Conservation (phyloP, 768 basidiomycete species). For the Suillus discolor region DNA sequence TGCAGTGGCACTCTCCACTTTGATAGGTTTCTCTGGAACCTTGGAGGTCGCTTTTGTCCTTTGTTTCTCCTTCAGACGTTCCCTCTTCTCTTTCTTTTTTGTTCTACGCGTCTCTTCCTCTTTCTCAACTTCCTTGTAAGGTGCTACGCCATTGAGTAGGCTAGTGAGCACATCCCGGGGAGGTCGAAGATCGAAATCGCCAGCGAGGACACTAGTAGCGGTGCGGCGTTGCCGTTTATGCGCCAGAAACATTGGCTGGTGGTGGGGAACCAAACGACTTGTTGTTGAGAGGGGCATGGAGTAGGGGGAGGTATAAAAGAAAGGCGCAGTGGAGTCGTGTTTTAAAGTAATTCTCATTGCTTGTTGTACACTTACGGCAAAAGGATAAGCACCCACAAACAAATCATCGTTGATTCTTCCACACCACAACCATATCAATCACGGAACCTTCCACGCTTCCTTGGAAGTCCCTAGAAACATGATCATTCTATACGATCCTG, state of each 20-base stretch:
- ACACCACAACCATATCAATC: constrained; percentile 21
- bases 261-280: constrained; percentile 23
- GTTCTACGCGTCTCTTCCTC: constrained; percentile 58
- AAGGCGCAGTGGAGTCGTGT: constrained; percentile 36
- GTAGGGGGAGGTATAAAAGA: constrained; percentile 19
- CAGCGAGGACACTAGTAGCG: constrained; percentile 77
- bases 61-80: constrained; percentile 54
- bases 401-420: constrained; percentile 31
- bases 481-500: constrained; percentile 6
- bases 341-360: constrained; percentile 33
- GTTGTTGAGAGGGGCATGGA: constrained; percentile 17
- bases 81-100: constrained; percentile 50
- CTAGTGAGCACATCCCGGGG: constrained; percentile 78
- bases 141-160: constrained; percentile 72
- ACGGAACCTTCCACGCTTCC: constrained; percentile 15
- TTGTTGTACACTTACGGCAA: constrained; percentile 40
- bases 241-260: constrained; percentile 19
- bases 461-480: constrained; percentile 10
- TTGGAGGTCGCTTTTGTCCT: constrained; percentile 38
- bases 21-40: constrained; percentile 36
- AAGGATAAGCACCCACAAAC: constrained; percentile 39
- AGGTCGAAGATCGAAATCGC: constrained; percentile 68
- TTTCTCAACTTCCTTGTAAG: constrained; percentile 63
- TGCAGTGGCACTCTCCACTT: constrained; percentile 22
- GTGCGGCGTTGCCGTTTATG: constrained; percentile 53